These are phyloP conservation scores for Eucalyptus victrix DNA, from an alignment of 345 rosid species.

Conservation along the genomic window DNA sequence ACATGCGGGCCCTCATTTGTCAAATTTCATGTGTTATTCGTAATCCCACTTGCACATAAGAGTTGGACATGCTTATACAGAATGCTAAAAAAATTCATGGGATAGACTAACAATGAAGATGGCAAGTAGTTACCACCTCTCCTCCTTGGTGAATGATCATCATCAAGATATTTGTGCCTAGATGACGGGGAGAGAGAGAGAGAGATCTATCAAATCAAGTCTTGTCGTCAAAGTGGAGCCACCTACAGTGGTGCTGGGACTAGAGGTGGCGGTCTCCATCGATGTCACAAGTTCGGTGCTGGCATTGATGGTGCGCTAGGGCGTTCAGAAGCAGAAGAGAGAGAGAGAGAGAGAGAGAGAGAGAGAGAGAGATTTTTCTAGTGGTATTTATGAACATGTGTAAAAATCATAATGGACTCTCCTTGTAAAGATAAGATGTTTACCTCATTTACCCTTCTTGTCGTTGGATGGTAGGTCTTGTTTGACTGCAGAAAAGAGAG, in stretches of 20 bases:
- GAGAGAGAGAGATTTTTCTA: not conserved
- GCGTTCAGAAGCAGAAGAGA: not conserved
- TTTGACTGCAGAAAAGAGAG: conserved; percentile 12
- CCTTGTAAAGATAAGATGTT: not conserved
- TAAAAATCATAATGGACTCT: not conserved
- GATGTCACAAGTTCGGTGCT: not conserved
- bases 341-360: not conserved
- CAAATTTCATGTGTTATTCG: not conserved
- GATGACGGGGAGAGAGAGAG: not conserved
- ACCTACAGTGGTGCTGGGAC: not conserved
- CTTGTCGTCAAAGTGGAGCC: not conserved
- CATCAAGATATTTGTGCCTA: not conserved
- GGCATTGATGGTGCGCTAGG: not conserved
- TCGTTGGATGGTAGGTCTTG: not conserved
- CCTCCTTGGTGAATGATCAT: not conserved
- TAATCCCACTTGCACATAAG: not conserved
- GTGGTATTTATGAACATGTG: not conserved
- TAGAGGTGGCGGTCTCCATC: not conserved
- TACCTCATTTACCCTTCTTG: not conserved
- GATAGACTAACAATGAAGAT: not conserved
- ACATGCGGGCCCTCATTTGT: not conserved
- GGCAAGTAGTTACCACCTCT: not conserved
- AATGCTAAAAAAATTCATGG: not conserved
- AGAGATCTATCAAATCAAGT: not conserved
- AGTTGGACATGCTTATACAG: not conserved